These are phyloP conservation scores for Plasmodium gonderi DNA, from an alignment of 169 alveolate species.

Conservation along the genomic window DNA sequence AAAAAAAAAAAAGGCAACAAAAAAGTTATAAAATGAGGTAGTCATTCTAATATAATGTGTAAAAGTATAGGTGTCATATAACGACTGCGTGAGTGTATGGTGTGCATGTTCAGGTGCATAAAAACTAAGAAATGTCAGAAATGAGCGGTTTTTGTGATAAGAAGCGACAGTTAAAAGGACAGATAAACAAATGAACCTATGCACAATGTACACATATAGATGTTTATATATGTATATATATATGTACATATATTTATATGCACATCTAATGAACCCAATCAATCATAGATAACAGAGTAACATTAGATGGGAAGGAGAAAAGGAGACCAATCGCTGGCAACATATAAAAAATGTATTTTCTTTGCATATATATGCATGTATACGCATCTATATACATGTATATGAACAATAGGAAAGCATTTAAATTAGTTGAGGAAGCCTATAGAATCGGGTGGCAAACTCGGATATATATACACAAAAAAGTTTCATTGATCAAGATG, in stretches of 20 bases:
- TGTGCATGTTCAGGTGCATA: too few relatives aligned
- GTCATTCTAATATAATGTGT: neutral
- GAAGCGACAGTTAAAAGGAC: neutral
- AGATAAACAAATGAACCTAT: neutral
- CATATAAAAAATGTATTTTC: too few relatives aligned
- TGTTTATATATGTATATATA: neutral
- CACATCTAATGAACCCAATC: too few relatives aligned
- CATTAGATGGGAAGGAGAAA: too few relatives aligned
- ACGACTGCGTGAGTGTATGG: neutral
- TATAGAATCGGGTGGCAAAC: too few relatives aligned
- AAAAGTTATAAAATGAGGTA: neutral
- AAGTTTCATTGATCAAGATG: too few relatives aligned
- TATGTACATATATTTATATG: neutral
- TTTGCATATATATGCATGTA: neutral
- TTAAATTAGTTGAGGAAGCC: too few relatives aligned
- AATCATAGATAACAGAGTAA: too few relatives aligned
- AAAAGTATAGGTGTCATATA: neutral
- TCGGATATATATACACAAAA: too few relatives aligned
- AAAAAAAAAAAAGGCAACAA: neutral
- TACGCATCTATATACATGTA: neutral
- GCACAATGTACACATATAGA: neutral
- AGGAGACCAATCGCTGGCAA: too few relatives aligned
- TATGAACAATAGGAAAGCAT: neutral
- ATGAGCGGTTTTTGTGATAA: too few relatives aligned
- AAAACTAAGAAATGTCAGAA: too few relatives aligned